Evolutionary conservation across 768 basidiomycete genomes (phyloP), one percentile per base, ranked within the genome.

Genomic region (Auriculariales sp.): DNA sequence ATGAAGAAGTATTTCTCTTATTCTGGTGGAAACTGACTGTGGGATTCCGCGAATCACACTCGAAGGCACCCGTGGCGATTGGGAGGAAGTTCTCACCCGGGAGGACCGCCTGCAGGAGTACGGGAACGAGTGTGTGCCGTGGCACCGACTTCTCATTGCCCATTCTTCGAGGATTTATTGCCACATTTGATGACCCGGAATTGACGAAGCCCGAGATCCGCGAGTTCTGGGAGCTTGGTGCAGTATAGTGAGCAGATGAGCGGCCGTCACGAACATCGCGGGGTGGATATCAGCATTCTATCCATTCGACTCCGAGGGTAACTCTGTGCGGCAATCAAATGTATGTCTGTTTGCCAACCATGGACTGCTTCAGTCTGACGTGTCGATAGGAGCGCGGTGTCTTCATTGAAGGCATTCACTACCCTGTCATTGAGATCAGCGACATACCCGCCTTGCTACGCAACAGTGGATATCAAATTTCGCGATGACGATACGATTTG

Each of bases 11-110:
- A 66, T 50, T 71, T 73, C 56, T 28, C 56, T 5, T 69, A 66
- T 53, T 59, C 54, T 27, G 57, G 66, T 29, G 34, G 36, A 6
- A n/a, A 46, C 61, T 9, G 52, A 51, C 15, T 71, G 71, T 36
- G 71, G 74, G 1, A 66, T 73, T 3, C 70, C 73, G 14, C 62
- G 57, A 28, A 62, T 75, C 44, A 72, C 70, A 4, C 64, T 75
- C 29, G 62, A 67, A 47, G 73, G 73, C 1, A 61, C 60, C 31
- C 62, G 58, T 28, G 47, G 56, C 2, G 73, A 75, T 55, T 73
- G 68, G 64, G 51, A 64, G 14, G 53, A 55, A 3, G 59, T 74
- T 9, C 58, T 66, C 6, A 3, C 35, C 3, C 61, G 70, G 9
- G 49, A 73, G 24, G 69, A 71, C 10, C 67, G 64, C 51, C 58